phyloP scores from a whole-genome alignment of 176 grass and related monocot species.

The Carex pumila region DNA sequence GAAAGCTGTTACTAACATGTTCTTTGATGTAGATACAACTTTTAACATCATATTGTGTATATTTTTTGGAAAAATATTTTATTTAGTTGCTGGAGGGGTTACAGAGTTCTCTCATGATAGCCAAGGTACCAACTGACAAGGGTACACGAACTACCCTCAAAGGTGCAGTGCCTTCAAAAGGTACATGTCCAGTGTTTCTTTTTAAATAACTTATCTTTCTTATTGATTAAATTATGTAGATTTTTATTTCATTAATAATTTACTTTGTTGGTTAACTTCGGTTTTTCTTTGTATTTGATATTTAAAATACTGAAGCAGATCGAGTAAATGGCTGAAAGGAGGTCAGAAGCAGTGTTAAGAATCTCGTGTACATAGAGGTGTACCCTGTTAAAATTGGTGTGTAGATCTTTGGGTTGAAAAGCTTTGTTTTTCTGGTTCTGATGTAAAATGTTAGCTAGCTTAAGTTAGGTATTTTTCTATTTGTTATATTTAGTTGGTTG shows the following conservation, averaged over 20 bases:
- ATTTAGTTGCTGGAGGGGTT: conserved; percentile 80
- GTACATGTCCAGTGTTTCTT: conserved; percentile 19
- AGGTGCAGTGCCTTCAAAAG: conserved; percentile 52
- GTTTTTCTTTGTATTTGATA: conserved; percentile 1
- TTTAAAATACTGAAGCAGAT: conserved; percentile 33
- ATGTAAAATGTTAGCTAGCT: conserved; percentile 70
- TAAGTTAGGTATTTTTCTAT: conserved; percentile 40
- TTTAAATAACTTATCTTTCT: background rate
- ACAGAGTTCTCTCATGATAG: conserved; percentile 79
- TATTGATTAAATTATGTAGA: background rate
- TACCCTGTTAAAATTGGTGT: conserved; percentile 42
- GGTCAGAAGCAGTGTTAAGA: conserved; percentile 7
- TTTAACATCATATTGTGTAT: conserved; percentile 15
- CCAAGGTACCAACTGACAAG: conserved; percentile 76
- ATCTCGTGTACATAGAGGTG: conserved; percentile 56
- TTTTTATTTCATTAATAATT: background rate
- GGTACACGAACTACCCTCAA: conserved; percentile 40
- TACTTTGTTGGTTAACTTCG: background rate
- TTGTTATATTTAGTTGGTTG: conserved; percentile 8
- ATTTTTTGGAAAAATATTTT: conserved; percentile 6
- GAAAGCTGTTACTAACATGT: background rate
- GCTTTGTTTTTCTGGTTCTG: conserved; percentile 33
- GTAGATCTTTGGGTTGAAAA: conserved; percentile 45
- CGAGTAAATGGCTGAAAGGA: conserved; percentile 40
- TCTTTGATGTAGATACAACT: background rate